phyloP scores from a whole-genome alignment of 257 asterid genomes.

The Perilla frutescens region DNA sequence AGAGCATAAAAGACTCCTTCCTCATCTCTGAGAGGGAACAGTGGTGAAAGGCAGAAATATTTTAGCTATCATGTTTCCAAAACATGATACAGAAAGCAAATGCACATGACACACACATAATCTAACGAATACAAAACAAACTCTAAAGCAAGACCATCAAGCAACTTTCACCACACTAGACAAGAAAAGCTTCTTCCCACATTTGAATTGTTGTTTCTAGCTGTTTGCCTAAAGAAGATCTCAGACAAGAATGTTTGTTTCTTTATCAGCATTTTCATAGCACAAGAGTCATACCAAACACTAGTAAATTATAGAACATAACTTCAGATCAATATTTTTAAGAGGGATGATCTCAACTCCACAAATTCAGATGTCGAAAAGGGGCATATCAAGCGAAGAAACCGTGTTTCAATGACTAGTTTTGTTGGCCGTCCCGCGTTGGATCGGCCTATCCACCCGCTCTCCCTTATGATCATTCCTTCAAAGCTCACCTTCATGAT shows the following conservation, averaged over 20 bases:
- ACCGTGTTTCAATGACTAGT: not conserved
- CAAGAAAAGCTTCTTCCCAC: not conserved
- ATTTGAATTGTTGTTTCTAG: not conserved
- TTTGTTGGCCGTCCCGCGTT: not conserved
- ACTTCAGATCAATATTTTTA: not conserved
- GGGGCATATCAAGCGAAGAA: not conserved
- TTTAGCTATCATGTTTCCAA: slow-evolving; percentile 23
- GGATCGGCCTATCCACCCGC: not conserved
- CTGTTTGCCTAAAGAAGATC: slow-evolving; percentile 1
- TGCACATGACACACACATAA: slow-evolving; percentile 4
- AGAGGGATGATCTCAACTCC: slow-evolving; percentile 1
- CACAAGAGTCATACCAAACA: not conserved
- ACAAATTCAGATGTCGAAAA: not conserved
- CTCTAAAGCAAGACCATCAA: not conserved
- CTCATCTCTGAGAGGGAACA: slow-evolving; percentile 61
- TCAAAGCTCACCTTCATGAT: not conserved
- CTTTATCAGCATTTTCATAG: slow-evolving; percentile 16
- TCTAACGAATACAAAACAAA: not conserved
- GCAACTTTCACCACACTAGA: not conserved
- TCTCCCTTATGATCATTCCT: not conserved
- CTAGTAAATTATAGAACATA: not conserved
- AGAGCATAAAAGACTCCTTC: slow-evolving; percentile 88
- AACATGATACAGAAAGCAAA: not conserved
- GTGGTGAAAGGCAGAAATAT: slow-evolving; percentile 16
- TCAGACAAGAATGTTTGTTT: not conserved